Percentiles rank a stretch among this genome's conserved stretches.
phyloP scores from a whole-genome alignment of 345 rosid genomes.

The Toxicodendron radicans region DNA sequence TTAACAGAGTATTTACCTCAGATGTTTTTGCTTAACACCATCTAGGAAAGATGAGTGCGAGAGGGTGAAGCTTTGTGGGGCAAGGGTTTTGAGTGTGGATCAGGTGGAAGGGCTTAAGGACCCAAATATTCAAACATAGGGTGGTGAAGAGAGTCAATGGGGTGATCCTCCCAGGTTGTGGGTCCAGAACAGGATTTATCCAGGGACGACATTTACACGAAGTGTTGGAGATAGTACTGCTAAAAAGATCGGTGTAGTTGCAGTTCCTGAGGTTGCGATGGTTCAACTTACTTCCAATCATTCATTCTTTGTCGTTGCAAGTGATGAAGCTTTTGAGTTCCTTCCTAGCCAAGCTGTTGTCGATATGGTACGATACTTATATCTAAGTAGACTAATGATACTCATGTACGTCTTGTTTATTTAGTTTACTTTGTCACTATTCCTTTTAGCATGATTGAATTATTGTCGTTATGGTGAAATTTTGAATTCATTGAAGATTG shows the following conservation, averaged over 20 bases:
- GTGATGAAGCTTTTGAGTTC: slow-evolving; percentile 97
- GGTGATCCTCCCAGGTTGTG: slow-evolving; percentile 96
- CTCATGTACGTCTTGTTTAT: not conserved
- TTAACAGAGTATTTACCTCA: too few species aligned
- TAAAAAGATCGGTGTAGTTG: slow-evolving; percentile 80
- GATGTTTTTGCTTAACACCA: too few species aligned
- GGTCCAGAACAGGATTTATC: slow-evolving; percentile 87
- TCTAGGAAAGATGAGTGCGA: slow-evolving; percentile 91
- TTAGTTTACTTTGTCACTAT: slow-evolving; percentile 1
- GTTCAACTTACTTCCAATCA: slow-evolving; percentile 66
- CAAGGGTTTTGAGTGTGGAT: slow-evolving; percentile 87
- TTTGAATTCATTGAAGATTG: slow-evolving; percentile 6
- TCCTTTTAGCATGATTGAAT: not conserved
- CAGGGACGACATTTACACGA: slow-evolving; percentile 94
- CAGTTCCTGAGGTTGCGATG: slow-evolving; percentile 76
- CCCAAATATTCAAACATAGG: slow-evolving; percentile 81
- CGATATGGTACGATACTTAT: slow-evolving; percentile 57
- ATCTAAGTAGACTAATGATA: not conserved
- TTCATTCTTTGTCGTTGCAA: slow-evolving; percentile 85
- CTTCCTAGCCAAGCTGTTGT: slow-evolving; percentile 89
- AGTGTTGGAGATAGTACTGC: slow-evolving; percentile 89
- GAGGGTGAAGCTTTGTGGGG: slow-evolving; percentile 88
- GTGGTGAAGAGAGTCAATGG: slow-evolving; percentile 84
- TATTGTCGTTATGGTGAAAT: slow-evolving; percentile 9
- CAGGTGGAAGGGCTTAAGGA: too few species aligned